Base-by-base conservation (phyloP, 345 rosid genomes). In the Adansonia digitata region DNA sequence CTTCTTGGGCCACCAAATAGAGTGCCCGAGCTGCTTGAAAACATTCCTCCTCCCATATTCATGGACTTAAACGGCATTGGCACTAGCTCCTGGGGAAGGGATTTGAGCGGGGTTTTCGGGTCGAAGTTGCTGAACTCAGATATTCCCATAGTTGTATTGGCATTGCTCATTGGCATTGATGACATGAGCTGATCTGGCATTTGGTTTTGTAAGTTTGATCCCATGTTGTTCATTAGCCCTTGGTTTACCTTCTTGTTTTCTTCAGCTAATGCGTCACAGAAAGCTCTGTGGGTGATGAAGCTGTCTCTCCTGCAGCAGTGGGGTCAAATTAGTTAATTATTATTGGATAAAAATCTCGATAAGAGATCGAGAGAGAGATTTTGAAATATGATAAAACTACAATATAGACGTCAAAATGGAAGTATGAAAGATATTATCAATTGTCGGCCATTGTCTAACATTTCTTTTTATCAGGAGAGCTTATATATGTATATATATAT, bases 211-310 rank as follows among this genome's bases (percentile, higher is more conserved):
- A 85, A 29, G 76, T 83, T 81, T 22, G 79, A 69, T 53, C 75
- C 77, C 15, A 65, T 72, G 73, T 72, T 72, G 74, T 75, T 31
- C 75, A 82, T 79, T 42, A 82, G 69, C 35, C 82, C 88, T 85
- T 88, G 89, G 85, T 87, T 90, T 70, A 87, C 88, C 81, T 87
- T 87, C 83, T 74, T 90, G 85, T 90, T 90, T 73, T 90, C 94
- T 81, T 90, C 92, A 5, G 94, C 86, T 43, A 90, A 64, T 40
- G 94, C 94, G 39, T 90, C 94, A 35, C 94, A 90, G 69, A 90
- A 90, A 2, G 94, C 94, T 57, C 94, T 84, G 77, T 88, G 94
- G 57, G 92, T 88, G 24, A 90, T 88, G 85, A 88, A 90, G 77
- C 90, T 86, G 24, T 90, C 94, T 67, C 89, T 84, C 79, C 94